These are phyloP conservation scores for Lactarius vividus DNA, from an alignment of 768 basidiomycete genomes.

Conservation along the genomic window DNA sequence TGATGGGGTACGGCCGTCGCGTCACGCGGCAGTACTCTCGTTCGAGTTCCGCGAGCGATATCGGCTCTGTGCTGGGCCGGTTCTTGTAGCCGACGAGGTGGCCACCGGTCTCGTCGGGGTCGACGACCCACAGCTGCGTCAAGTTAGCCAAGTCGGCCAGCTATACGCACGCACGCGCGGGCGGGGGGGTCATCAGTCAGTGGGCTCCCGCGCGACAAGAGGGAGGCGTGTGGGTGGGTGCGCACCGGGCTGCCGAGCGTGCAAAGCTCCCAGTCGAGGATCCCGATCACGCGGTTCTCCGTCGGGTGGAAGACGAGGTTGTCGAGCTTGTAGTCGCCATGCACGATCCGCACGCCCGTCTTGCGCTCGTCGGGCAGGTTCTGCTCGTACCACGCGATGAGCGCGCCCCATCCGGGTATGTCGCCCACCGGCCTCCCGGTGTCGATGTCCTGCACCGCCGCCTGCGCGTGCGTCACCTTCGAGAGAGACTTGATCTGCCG, in stretches of 20 bases:
- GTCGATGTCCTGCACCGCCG: constrained; percentile 63
- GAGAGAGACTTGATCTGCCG: constrained; percentile 91
- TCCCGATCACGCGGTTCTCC: constrained; percentile 89
- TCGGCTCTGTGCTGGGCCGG: constrained; percentile 51
- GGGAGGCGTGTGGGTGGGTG: constrained; percentile 15
- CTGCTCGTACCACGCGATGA: constrained; percentile 72
- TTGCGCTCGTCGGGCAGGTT: constrained; percentile 76
- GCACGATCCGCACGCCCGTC: constrained; percentile 81
- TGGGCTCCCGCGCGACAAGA: not conserved
- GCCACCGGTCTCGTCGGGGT: constrained; percentile 40
- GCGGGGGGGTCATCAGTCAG: constrained; percentile 14
- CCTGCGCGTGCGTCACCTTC: constrained; percentile 77
- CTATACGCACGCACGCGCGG: constrained; percentile 36
- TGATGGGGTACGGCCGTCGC: constrained; percentile 68
- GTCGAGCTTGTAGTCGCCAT: constrained; percentile 98
- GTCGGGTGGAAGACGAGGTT: constrained; percentile 94
- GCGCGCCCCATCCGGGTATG: constrained; percentile 71
- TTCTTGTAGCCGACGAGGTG: constrained; percentile 53
- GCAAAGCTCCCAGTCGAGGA: constrained; percentile 97
- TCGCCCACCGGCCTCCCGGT: constrained; percentile 56
- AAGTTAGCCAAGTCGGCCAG: constrained; percentile 90
- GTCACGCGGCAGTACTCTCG: constrained; percentile 73
- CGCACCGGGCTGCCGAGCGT: constrained; percentile 88
- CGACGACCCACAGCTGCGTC: constrained; percentile 77
- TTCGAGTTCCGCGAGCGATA: constrained; percentile 70